phyloP scores from a whole-genome alignment of 2,329 filamentous ascomycete genomes.

The Neofusicoccum parvum region DNA sequence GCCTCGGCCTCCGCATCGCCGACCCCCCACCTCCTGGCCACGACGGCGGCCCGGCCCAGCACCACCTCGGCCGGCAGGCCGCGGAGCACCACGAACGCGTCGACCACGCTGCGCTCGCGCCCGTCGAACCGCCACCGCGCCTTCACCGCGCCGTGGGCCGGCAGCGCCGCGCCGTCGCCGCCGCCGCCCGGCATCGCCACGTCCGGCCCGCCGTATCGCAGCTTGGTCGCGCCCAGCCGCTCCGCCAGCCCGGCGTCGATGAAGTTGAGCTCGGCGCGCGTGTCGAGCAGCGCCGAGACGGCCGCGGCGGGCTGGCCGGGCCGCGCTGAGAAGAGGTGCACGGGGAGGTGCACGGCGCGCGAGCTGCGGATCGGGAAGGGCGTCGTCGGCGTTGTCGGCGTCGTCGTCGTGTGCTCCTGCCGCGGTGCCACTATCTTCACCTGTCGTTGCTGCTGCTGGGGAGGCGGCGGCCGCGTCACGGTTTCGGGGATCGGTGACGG shows the following conservation, averaged over 20 bases:
- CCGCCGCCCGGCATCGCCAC: neutral
- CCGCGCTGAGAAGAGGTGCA: neutral
- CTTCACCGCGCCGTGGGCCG: neutral
- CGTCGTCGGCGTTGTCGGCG: neutral
- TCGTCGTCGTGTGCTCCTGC: too few relatives aligned
- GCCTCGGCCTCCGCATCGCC: neutral
- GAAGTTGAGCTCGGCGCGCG: conserved; percentile 3
- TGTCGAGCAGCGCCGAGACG: neutral
- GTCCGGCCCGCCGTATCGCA: neutral
- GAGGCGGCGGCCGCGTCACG: neutral
- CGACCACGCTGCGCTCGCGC: neutral
- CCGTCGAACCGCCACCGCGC: neutral
- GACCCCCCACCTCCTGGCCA: neutral
- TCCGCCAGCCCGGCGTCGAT: neutral
- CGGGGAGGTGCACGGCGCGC: neutral
- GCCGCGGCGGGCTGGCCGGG: neutral
- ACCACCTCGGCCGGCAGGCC: neutral
- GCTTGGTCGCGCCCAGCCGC: neutral
- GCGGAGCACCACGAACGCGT: neutral
- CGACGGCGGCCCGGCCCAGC: neutral
- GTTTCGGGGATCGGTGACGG: conserved; percentile 25
- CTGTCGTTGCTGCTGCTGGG: neutral
- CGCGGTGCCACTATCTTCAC: too few relatives aligned
- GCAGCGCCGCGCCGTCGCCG: neutral
- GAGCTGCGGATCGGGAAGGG: neutral